phyloP scores from a whole-genome alignment of 768 basidiomycete species.

The Boletellus ananas region DNA sequence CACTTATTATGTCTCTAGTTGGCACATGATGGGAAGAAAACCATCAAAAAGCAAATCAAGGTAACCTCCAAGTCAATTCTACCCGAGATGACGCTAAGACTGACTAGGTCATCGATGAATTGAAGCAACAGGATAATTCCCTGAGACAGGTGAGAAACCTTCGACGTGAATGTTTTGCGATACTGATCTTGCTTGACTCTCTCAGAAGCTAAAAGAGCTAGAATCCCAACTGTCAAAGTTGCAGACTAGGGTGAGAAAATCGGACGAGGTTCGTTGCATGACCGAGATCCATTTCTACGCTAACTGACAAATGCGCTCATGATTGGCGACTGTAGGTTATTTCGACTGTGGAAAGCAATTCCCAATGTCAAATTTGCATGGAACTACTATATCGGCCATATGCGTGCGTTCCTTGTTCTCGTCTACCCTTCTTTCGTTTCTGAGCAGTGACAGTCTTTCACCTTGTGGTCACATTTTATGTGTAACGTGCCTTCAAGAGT shows the following conservation, averaged over 20 bases:
- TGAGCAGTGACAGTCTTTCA: conserved; percentile 44
- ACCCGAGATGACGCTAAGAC: neutral
- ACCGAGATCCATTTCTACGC: neutral
- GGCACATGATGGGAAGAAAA: conserved; percentile 45
- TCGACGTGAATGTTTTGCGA: neutral
- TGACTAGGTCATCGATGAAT: conserved; percentile 50
- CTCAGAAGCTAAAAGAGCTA: conserved; percentile 43
- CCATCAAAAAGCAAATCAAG: conserved; percentile 53
- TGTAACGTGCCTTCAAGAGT: conserved; percentile 65
- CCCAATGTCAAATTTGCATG: conserved; percentile 78
- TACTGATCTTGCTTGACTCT: conserved; percentile 1
- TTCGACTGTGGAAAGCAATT: conserved; percentile 49
- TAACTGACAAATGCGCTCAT: neutral
- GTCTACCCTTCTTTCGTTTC: neutral
- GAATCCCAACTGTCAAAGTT: conserved; percentile 42
- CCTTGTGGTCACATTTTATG: conserved; percentile 83
- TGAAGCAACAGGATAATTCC: conserved; percentile 40
- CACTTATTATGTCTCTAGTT: conserved; percentile 24
- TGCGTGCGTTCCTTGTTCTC: conserved; percentile 44
- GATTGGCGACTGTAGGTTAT: conserved; percentile 39
- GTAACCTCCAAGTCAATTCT: conserved; percentile 28
- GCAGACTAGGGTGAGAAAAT: conserved; percentile 45
- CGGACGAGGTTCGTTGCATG: conserved; percentile 49
- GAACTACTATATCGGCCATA: conserved; percentile 63
- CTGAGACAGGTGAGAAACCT: conserved; percentile 35